Base-by-base conservation (phyloP, 495 filamentous ascomycete species). In the Ascobolus immersus region DNA sequence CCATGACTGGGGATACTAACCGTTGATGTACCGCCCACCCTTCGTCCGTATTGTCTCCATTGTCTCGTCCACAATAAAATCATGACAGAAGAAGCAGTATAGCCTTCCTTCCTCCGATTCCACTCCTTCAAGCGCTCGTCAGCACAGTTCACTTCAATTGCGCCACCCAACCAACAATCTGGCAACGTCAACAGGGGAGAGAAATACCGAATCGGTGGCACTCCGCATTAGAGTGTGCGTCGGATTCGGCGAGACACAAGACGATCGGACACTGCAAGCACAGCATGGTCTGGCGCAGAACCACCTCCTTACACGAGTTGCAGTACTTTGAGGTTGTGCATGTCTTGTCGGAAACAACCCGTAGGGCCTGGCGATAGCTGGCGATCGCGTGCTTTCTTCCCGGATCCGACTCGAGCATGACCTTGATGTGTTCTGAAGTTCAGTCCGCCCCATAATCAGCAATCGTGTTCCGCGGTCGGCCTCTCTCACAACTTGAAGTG, bases 61-160 rank as follows among this genome's bases (percentile, higher is more conserved):
- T 25, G 77, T 58, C 20, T 73, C 64, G 44, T 92, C 81, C 17
- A 90, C 56, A 5, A 92, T 69, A 39, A 86, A 73, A 48, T 91
- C 81, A 24, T 66, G 61, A 44, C 81, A 92, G 38, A 67, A 60
- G 43, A 84, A 75, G 54, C 81, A 92, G 46, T 71, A 90, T 2
- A 92, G 45, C 30, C 65, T 61, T 4, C 77, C 78, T 39, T 58
- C 69, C 35, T 72, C 60, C 2, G 79, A 84, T 42, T 92, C 81
- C 38, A 89, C 72, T 47, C 79, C 79, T 89, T 33, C 14, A 21
- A 7, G 47, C 21, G 35, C 31, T 25, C 42, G 42, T 49, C 25
- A 52, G 30, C 34, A 6, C 21, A 26, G 15, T 28, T 19, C 2
- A 12, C 23, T 28, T 12, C 26, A 2, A 37, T 19, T 17, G 5